phyloP scores from a whole-genome alignment of 768 basidiomycete species.

The Pisolithus sp. region DNA sequence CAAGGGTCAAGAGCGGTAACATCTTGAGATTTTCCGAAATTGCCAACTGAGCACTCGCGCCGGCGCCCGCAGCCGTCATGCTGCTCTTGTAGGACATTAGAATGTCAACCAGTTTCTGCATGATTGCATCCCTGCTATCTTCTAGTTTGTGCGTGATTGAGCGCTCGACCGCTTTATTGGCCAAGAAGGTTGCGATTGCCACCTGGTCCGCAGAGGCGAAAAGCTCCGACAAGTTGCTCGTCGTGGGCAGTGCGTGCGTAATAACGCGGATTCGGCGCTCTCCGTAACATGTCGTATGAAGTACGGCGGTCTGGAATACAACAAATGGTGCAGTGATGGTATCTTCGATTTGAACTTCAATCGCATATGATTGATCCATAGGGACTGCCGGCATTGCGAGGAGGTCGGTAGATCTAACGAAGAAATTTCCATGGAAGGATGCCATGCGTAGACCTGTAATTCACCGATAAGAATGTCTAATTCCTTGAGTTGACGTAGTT shows the following conservation, averaged over 20 bases:
- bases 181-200: conserved; percentile 75
- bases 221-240: conserved; percentile 79
- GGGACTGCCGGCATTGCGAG: conserved; percentile 97
- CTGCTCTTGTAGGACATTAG: conserved; percentile 88
- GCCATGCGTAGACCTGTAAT: conserved; percentile 81
- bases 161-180: conserved; percentile 91
- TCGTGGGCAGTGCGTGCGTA: conserved; percentile 82
- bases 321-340: conserved; percentile 86
- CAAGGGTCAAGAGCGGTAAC: conserved; percentile 85
- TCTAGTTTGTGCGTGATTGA: conserved; percentile 81
- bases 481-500: not conserved
- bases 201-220: conserved; percentile 89
- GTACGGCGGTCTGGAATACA: conserved; percentile 88
- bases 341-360: conserved; percentile 95
- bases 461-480: not conserved
- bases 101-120: conserved; percentile 80
- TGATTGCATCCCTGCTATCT: conserved; percentile 80
- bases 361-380: conserved; percentile 90
- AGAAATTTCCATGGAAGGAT: conserved; percentile 98
- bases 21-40: conserved; percentile 92
- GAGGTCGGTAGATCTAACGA: conserved; percentile 94
- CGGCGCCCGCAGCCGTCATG: conserved; percentile 90
- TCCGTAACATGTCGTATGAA: conserved; percentile 92
- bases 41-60: conserved; percentile 90
- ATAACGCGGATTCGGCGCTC: conserved; percentile 90